phyloP scores from a whole-genome alignment of 1,284 basidiomycete genomes.

The Sanguinoderma infundibulare region DNA sequence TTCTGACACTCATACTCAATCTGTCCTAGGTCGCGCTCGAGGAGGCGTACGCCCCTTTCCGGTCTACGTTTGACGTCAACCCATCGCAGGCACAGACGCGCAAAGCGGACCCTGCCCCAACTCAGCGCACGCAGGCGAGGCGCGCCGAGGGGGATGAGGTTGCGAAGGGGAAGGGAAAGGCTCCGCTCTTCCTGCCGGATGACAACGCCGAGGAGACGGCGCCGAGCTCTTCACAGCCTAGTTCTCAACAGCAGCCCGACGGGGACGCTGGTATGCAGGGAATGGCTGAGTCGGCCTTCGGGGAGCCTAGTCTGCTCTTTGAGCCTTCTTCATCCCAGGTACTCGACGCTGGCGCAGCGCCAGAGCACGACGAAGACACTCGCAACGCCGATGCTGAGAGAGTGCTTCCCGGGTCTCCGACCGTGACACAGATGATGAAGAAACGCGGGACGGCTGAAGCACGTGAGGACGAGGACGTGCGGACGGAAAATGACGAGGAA shows the following conservation, averaged over 20 bases:
- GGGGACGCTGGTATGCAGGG: not conserved
- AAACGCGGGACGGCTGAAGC: too few relatives aligned
- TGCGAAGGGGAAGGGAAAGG: not conserved
- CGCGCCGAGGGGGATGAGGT: not conserved
- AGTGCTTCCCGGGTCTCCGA: not conserved
- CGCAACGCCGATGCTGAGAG: not conserved
- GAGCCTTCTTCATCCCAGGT: not conserved
- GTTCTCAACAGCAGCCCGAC: not conserved
- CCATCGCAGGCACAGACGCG: constrained; percentile 10
- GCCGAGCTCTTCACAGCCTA: not conserved
- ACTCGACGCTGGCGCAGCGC: not conserved
- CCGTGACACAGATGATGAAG: constrained; percentile 7
- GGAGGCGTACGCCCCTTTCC: constrained; percentile 61
- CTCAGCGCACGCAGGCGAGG: not conserved
- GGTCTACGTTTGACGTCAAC: constrained; percentile 73
- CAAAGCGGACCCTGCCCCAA: not conserved
- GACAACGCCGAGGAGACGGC: not conserved
- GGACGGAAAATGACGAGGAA: not conserved
- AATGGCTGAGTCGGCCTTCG: constrained; percentile 4
- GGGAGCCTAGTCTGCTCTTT: constrained; percentile 8
- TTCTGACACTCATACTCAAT: not conserved
- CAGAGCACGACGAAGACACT: not conserved
- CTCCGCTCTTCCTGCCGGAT: constrained; percentile 18
- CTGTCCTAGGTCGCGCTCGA: constrained; percentile 60
- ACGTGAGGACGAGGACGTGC: not conserved